phyloP scores from a whole-genome alignment of 2,329 filamentous ascomycete genomes.

The Xylariaceae sp. region DNA sequence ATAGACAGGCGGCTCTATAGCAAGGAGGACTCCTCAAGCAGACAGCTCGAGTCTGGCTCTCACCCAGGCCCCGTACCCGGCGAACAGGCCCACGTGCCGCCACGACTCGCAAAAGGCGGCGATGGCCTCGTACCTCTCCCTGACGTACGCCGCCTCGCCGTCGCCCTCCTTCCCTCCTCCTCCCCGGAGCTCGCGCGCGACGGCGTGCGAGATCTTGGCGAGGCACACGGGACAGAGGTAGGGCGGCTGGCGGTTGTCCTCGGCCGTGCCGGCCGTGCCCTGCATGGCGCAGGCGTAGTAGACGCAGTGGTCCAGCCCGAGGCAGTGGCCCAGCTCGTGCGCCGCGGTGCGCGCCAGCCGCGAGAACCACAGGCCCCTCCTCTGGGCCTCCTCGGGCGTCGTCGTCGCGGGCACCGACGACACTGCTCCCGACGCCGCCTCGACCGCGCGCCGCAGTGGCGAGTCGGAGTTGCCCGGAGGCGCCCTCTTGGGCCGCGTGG shows the following conservation, averaged over 20 bases:
- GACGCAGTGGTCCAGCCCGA: constrained; percentile 58
- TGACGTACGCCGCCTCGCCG: constrained; percentile 16
- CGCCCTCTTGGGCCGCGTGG: constrained; percentile 7
- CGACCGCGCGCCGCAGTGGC: constrained; percentile 27
- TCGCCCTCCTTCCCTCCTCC: constrained; percentile 6
- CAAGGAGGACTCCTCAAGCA: too few relatives aligned
- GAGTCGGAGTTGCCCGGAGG: constrained; percentile 4
- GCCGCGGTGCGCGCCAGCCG: constrained; percentile 49
- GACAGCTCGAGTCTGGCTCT: constrained; percentile 19
- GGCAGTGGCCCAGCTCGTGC: constrained; percentile 62
- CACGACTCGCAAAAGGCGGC: constrained; percentile 33
- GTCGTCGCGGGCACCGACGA: too few relatives aligned
- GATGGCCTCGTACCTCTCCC: constrained; percentile 32
- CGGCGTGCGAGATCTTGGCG: constrained; percentile 38
- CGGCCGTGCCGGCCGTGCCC: constrained; percentile 45
- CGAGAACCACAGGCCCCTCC: constrained; percentile 47
- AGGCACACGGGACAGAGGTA: constrained; percentile 55
- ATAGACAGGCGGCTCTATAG: too few relatives aligned
- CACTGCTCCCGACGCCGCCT: constrained; percentile 20
- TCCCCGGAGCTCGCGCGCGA: constrained; percentile 17
- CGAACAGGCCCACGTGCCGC: constrained; percentile 35
- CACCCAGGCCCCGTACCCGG: constrained; percentile 38
- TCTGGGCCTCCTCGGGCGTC: too few relatives aligned
- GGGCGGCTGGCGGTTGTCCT: constrained; percentile 55
- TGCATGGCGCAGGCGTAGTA: constrained; percentile 62